A percentile compares a stretch with the other conserved stretches of the same genome.
Conservation (phyloP, 2,329 filamentous ascomycete species). For the Rhynchosporium graminicola region DNA sequence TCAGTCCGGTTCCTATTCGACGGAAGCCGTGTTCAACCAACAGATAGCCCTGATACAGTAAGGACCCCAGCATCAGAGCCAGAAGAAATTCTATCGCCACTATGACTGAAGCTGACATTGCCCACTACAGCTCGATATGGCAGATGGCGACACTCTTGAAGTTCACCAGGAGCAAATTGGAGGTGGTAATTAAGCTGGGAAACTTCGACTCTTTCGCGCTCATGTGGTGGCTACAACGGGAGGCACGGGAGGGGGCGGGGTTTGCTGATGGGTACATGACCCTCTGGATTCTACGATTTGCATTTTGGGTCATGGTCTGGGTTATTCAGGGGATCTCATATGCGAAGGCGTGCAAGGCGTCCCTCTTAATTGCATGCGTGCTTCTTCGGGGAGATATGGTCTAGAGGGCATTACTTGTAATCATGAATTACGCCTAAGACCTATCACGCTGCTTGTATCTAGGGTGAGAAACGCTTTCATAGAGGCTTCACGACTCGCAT, state of each 20-base stretch:
- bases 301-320: constrained; percentile 29
- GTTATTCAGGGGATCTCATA: constrained; percentile 28
- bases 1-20: constrained; percentile 96
- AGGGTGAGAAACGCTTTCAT: constrained; percentile 4
- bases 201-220: not conserved
- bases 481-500: not conserved
- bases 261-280: constrained; percentile 3
- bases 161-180: constrained; percentile 99
- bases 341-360: constrained; percentile 37
- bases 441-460: constrained; percentile 13
- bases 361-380: constrained; percentile 33
- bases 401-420: constrained; percentile 23
- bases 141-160: constrained; percentile 92
- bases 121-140: constrained; percentile 80
- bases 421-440: constrained; percentile 20
- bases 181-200: constrained; percentile 49
- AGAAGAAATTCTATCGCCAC: not conserved
- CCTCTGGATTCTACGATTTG: constrained; percentile 18
- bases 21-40: constrained; percentile 85
- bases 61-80: constrained; percentile 44
- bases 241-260: constrained; percentile 4
- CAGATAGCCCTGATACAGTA: constrained; percentile 90
- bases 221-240: not conserved
- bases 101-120: not conserved
- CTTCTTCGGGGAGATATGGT: constrained; percentile 26